Base-by-base conservation (phyloP, 179 eudicot genomes). In the Corrigiola litoralis region DNA sequence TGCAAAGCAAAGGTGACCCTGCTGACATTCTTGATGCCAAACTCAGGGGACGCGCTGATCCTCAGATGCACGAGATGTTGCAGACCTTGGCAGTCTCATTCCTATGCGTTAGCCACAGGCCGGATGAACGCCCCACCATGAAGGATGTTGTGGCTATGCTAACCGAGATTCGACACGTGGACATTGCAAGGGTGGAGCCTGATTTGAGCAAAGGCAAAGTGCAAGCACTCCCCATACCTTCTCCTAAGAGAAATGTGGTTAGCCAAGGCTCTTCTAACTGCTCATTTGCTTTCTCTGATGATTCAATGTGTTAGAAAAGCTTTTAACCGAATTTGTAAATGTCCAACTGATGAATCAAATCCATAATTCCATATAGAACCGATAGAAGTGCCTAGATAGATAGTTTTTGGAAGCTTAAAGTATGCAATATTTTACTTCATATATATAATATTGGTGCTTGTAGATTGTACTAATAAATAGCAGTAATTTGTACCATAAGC, bases 111-210 rank as follows among this genome's bases (percentile, higher is more conserved):
- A 78, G 88, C 80, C 70, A 67, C 31, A 74, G 87, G 17, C 81
- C 89, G 5, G 79, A 71, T 50, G 98, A 89, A 41, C 95, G 98
- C 0, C 98, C 98, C 11, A 68, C 69, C 28, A 92, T 92, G 96
- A 92, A 89, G 71, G 98, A 92, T 47, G 85, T 92, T 0, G 96
- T 84, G 36, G 98, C 95, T 9, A 89, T 92, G 96, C 92, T 92
- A 16, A 85, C 74, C 54, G 98, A 92, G 73, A 92, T 92, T 41
- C 80, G 88, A 55, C 77, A 76, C 11, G 80, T 76, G 3, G 97
- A 91, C 23, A 80, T 68, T 17, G 52, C 66, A 11, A 77, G 82
- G 54, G 23, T 78, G 0, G 90, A 84, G 40, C 37, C 72, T n/a
- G 94, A 86, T 27, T 59, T 70, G 32, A 58, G 76, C 51, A 88